Base-by-base conservation (phyloP, 257 asterid genomes). In the Nicotiana tabacum region DNA sequence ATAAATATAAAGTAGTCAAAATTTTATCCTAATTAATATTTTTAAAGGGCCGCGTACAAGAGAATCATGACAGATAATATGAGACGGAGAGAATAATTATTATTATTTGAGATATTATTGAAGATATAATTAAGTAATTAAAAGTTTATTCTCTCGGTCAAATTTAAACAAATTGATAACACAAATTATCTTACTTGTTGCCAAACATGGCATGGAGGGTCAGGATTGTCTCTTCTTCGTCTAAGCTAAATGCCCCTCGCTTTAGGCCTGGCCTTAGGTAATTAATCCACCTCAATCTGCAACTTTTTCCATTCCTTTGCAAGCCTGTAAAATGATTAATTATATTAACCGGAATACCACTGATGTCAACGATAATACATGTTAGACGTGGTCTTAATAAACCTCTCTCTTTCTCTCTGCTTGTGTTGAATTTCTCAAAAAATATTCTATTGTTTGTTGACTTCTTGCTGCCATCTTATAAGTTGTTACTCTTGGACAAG, bases 231-330 rank as follows among this genome's bases (percentile, higher is more conserved):
- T 90, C 90, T 85, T 92, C 95, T 88, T 95, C 98, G 17, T 91
- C 90, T 15, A 43, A 3, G 82, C 86, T 88, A 87, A 93, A 93
- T 33, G 88, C 81, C 66, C 94, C 98, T 68, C 93, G 89, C 65
- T 95, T 95, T 83, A 95, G 53, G 56, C 98, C 98, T 0, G 98
- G 98, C 84, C 98, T 76, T 43, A 95, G 79, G 78, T 95, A 95
- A 85, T 95, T 95, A 84, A 93, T 89, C 98, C 98, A 95, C 82
- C 98, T 89, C 53, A 95, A 83, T 77, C 98, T 88, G 88, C 98
- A 92, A 87, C 98, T 95, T 90, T 95, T 95, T 30, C 98, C 98
- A 80, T 86, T 93, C 77, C 98, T 92, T n/a, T 93, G 92, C 55
- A 95, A 83, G 85, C 97, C 98, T 95, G 91, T 62, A 87, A 43